A percentile compares a stretch with the other conserved stretches of the same genome.
Conservation (phyloP, 306 rosid species). For the Carpinus fangiana region DNA sequence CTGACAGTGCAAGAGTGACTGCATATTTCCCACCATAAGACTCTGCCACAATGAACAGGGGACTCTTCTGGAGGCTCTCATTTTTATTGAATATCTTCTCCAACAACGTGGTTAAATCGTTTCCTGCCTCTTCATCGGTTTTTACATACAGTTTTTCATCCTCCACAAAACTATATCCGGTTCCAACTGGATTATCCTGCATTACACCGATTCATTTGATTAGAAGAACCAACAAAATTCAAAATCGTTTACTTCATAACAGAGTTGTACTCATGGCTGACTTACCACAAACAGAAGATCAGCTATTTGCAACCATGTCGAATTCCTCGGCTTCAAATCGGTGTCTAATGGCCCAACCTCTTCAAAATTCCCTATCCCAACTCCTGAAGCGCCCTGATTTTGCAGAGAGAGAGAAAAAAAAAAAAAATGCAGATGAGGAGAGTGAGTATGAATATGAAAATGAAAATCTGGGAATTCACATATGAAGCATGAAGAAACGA, state of each 20-base stretch:
- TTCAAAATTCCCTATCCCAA: conserved; percentile 82
- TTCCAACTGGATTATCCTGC: conserved; percentile 94
- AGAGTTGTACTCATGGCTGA: neutral
- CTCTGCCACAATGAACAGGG: conserved; percentile 78
- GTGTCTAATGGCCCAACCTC: conserved; percentile 82
- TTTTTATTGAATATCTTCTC: conserved; percentile 48
- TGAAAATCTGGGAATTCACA: neutral
- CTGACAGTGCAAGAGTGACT: conserved; percentile 68
- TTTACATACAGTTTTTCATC: conserved; percentile 50
- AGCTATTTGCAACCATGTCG: conserved; percentile 73
- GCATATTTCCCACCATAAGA: conserved; percentile 95
- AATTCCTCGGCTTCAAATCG: conserved; percentile 61
- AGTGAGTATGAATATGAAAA: neutral
- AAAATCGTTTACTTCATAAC: neutral
- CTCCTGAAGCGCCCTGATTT: conserved; percentile 80
- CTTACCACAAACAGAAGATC: conserved; percentile 80
- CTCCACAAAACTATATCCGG: conserved; percentile 87
- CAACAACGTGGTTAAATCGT: conserved; percentile 68
- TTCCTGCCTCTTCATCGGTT: conserved; percentile 77
- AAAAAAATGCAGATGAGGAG: neutral
- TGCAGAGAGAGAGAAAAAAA: neutral
- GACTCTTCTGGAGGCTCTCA: conserved; percentile 68
- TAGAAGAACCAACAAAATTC: neutral
- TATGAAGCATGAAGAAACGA: conserved; percentile 1
- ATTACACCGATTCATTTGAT: neutral